These are phyloP conservation scores for Rehmannia glutinosa DNA, from an alignment of 257 asterid species.

Conservation along the genomic window DNA sequence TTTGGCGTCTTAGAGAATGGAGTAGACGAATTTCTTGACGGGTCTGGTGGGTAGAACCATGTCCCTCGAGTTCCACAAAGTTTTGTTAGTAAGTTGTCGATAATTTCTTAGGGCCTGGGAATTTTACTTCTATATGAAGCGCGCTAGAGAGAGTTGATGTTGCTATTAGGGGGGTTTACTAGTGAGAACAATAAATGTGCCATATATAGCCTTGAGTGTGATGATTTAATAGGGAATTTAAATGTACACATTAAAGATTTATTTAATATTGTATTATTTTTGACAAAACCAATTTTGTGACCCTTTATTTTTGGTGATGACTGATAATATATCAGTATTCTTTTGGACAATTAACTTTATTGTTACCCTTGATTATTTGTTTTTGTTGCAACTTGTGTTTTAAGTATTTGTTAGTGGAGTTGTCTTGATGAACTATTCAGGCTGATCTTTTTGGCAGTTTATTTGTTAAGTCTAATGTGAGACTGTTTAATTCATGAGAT, in stretches of 20 bases:
- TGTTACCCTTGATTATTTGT: neutral
- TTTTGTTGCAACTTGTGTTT: no score
- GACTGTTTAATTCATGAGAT: no score
- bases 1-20: constrained; percentile 8
- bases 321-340: neutral
- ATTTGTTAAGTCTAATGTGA: no score
- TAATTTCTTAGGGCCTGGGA: constrained; percentile 4
- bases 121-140: constrained; percentile 16
- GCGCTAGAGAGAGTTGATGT: constrained; percentile 13
- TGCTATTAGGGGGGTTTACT: constrained; percentile 8
- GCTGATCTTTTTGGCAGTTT: no score
- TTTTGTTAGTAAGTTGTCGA: constrained; percentile 25
- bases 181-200: constrained; percentile 14
- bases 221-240: neutral
- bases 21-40: constrained; percentile 19
- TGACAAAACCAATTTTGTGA: constrained; percentile 7
- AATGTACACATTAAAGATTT: neutral
- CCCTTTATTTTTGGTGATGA: neutral
- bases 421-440: no score
- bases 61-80: constrained; percentile 17
- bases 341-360: neutral
- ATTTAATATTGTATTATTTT: neutral
- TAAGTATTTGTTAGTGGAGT: no score
- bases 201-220: constrained; percentile 12
- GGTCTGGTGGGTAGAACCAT: constrained; percentile 17